Conservation (phyloP, 2,329 filamentous ascomycete species). For the Sarocladiaceae sp. region DNA sequence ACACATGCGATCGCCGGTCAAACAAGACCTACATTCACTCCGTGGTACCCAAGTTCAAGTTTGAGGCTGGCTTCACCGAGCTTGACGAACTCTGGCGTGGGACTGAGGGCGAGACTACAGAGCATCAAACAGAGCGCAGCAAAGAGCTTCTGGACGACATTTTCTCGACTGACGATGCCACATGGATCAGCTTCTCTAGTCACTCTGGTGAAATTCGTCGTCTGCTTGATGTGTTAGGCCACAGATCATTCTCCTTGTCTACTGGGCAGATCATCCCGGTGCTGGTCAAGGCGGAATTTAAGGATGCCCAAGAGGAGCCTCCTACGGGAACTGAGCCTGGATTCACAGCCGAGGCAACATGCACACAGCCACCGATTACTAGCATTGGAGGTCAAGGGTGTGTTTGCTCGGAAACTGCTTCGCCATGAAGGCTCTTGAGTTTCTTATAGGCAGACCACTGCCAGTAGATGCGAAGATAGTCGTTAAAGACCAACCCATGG, state of each 20-base stretch:
- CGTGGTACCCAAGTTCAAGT: slow-evolving; percentile 47
- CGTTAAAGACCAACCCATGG: too few species aligned
- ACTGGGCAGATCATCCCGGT: slow-evolving; percentile 67
- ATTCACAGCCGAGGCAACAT: slow-evolving; percentile 33
- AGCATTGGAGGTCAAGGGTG: slow-evolving; percentile 37
- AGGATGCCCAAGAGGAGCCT: slow-evolving; percentile 26
- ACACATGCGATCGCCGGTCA: slow-evolving; percentile 63
- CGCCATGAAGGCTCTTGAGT: not conserved
- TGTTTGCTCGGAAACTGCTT: slow-evolving; percentile 28
- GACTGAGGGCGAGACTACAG: slow-evolving; percentile 34
- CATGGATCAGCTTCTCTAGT: slow-evolving; percentile 56
- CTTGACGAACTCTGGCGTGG: slow-evolving; percentile 42
- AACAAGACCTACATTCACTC: slow-evolving; percentile 47
- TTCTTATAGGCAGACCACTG: too few species aligned
- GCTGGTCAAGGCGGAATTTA: slow-evolving; percentile 51
- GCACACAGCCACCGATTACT: slow-evolving; percentile 38
- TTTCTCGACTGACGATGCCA: slow-evolving; percentile 46
- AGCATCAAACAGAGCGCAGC: slow-evolving; percentile 45
- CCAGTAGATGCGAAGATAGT: too few species aligned
- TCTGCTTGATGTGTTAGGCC: slow-evolving; percentile 52
- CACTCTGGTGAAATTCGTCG: slow-evolving; percentile 55
- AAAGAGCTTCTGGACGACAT: slow-evolving; percentile 52
- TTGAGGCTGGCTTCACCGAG: slow-evolving; percentile 61
- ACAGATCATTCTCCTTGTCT: slow-evolving; percentile 56
- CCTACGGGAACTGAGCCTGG: not conserved